Evolutionary conservation across 805 yeast genomes (phyloP), one percentile per base, ranked within the genome.

Genomic region (Candida coquimbonensis): DNA sequence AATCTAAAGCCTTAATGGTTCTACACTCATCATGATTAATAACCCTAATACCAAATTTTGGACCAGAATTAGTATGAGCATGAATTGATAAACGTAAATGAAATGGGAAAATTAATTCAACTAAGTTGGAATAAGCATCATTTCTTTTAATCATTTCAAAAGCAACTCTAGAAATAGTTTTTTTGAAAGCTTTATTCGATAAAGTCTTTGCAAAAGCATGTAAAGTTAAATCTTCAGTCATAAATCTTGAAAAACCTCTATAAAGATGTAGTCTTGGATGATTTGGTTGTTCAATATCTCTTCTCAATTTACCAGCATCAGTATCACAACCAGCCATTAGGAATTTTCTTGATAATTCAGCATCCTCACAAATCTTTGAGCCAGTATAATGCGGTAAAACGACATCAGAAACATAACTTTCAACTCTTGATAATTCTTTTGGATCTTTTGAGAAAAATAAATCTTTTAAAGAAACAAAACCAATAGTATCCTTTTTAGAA

Each of bases 61-160:
- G 84, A 1, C 83, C 84, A 33, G 64, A 56, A 49, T 78, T 79
- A 35, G 65, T 70, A 56, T 79, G 83, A 0, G 83, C 81, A 59
- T 79, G 84, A 49, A 79, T 78, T 9, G 83, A 77, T 32, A 78
- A 65, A 53, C 84, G 68, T 57, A 78, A 58, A 54, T 78, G 81
- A 56, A 73, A 77, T 7, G 84, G 84, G 47, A 79, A 77, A 34
- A 77, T 57, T 46, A 78, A 60, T 49, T 78, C 84, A 34, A 79
- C 81, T 53, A 78, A 64, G 56, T 79, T 79, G 9, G 83, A 78
- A 56, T 79, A 78, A 1, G 84, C 83, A 54, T 79, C 84, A 55
- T 79, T 79, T 52, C 83, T 64, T 56, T 72, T 77, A 49, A 79
- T 79, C 83, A 79, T 79, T 55, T 78, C 82, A 58, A 77, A 78